A percentile compares a stretch with the other conserved stretches of the same genome.
Conservation (phyloP, 768 basidiomycete genomes). For the Pleurotus djamor region DNA sequence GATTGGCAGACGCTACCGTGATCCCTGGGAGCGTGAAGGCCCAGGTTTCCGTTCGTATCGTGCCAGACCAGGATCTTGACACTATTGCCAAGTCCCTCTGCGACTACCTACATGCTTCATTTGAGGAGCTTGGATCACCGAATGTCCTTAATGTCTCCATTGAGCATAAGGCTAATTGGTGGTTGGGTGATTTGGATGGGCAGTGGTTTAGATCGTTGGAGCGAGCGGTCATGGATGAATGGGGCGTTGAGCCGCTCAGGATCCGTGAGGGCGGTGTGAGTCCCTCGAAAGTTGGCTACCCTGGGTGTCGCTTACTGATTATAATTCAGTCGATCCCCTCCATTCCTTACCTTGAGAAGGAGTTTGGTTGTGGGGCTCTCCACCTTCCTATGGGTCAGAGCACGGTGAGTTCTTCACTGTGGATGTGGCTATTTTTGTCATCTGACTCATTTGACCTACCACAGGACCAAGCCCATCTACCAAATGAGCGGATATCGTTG, state of each 20-base stretch:
- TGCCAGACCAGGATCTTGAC: conserved; percentile 87
- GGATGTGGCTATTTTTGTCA: not conserved
- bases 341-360: conserved; percentile 90
- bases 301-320: conserved; percentile 7
- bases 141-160: conserved; percentile 74
- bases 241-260: conserved; percentile 81
- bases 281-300: conserved; percentile 10
- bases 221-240: conserved; percentile 78
- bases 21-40: conserved; percentile 86
- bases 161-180: conserved; percentile 91
- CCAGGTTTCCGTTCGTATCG: conserved; percentile 87
- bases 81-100: conserved; percentile 62
- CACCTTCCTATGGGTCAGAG: conserved; percentile 96
- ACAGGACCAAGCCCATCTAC: conserved; percentile 89
- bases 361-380: conserved; percentile 84
- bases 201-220: conserved; percentile 88
- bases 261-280: conserved; percentile 93
- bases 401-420: conserved; percentile 47
- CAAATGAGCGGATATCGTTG: conserved; percentile 89
- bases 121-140: conserved; percentile 57
- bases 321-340: conserved; percentile 81
- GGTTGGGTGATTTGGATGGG: conserved; percentile 87
- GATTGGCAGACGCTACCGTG: conserved; percentile 69
- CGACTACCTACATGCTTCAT: conserved; percentile 55
- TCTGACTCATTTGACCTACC: conserved; percentile 3